These are phyloP conservation scores for Leptographium procerum DNA, from an alignment of 2,329 filamentous ascomycete genomes.

Conservation along the genomic window DNA sequence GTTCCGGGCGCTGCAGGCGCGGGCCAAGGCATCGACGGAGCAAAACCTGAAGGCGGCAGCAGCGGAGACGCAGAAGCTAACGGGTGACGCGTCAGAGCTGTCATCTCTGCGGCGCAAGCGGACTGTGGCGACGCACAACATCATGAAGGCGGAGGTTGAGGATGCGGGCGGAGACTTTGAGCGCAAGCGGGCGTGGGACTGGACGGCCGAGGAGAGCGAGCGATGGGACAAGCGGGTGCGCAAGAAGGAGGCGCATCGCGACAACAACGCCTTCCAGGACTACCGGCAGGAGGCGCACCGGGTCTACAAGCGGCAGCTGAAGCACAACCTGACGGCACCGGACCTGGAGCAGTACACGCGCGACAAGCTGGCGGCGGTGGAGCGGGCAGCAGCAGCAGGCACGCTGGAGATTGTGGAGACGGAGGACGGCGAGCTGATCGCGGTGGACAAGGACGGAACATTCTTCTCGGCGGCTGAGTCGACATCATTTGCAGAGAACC, in stretches of 20 bases:
- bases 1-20: constrained; percentile 79
- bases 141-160: constrained; percentile 83
- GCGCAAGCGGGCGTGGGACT: constrained; percentile 96
- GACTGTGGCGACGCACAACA: constrained; percentile 80
- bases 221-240: constrained; percentile 84
- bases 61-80: constrained; percentile 67
- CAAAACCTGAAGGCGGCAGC: constrained; percentile 77
- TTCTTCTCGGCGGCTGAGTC: constrained; percentile 77
- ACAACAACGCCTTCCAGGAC: constrained; percentile 83
- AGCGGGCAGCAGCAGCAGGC: constrained; percentile 72
- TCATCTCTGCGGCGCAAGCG: constrained; percentile 73
- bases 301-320: constrained; percentile 82
- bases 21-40: constrained; percentile 59
- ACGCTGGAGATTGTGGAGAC: constrained; percentile 90
- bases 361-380: constrained; percentile 74
- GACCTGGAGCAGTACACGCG: constrained; percentile 77
- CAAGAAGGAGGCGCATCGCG: constrained; percentile 70
- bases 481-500: constrained; percentile 70
- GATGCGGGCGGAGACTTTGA: constrained; percentile 86
- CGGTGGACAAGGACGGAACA: constrained; percentile 79
- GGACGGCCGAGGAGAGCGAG: constrained; percentile 91
- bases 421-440: constrained; percentile 87
- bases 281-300: constrained; percentile 81
- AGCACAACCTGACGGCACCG: constrained; percentile 55
- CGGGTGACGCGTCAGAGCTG: constrained; percentile 66